Percentiles rank a stretch among this genome's conserved stretches.
phyloP scores from a whole-genome alignment of 495 filamentous ascomycete species.

The Cladorrhinum samala region DNA sequence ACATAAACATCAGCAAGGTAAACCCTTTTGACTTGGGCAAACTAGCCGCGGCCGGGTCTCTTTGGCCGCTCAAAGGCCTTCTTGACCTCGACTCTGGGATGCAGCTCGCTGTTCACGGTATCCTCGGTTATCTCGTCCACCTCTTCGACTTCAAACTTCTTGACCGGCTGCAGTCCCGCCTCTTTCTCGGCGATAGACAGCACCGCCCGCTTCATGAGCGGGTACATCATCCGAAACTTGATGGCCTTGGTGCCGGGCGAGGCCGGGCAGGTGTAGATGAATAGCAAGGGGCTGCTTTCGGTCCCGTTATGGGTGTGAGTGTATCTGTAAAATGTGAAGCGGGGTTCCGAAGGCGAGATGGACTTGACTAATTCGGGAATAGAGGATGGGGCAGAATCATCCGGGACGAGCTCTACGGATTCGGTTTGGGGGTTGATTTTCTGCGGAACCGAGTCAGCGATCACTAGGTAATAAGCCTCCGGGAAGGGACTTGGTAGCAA shows the following conservation, averaged over 20 bases:
- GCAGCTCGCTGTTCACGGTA: constrained; percentile 66
- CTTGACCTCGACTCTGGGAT: constrained; percentile 62
- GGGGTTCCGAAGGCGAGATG: constrained; percentile 76
- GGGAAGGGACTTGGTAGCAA: background rate
- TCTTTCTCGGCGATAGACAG: constrained; percentile 60
- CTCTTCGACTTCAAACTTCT: constrained; percentile 58
- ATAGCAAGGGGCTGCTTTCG: constrained; percentile 64
- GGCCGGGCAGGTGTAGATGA: constrained; percentile 89
- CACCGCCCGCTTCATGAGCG: constrained; percentile 69
- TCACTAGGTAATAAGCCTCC: background rate
- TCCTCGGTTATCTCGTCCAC: constrained; percentile 75
- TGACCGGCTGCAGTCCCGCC: constrained; percentile 65
- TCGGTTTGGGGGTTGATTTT: constrained; percentile 73
- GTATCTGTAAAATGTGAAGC: constrained; percentile 87
- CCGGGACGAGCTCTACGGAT: constrained; percentile 64
- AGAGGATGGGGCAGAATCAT: constrained; percentile 39
- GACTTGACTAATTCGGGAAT: constrained; percentile 47
- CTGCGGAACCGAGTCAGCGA: constrained; percentile 25
- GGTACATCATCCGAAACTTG: constrained; percentile 93
- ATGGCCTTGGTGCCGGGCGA: constrained; percentile 59
- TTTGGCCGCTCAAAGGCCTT: constrained; percentile 83
- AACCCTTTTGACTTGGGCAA: too few relatives aligned
- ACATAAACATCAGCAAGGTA: too few relatives aligned
- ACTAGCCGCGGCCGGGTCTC: constrained; percentile 57
- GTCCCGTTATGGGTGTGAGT: constrained; percentile 44